Evolutionary conservation across 2,329 filamentous ascomycete species (phyloP).

Genomic region (Samsoniella hepiali): DNA sequence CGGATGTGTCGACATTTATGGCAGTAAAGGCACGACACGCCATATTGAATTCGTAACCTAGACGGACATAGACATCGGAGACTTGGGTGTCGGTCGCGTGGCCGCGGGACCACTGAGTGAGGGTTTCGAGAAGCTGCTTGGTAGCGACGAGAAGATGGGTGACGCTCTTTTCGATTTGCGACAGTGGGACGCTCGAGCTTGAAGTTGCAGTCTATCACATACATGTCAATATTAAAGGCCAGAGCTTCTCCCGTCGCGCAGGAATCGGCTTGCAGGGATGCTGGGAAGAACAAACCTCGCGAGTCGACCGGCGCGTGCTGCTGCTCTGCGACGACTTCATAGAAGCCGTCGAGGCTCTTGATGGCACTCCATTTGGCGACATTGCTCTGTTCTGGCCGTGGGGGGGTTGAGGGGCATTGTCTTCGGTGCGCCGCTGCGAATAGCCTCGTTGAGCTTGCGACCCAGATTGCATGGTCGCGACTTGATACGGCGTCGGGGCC

Average conservation of each 20-base stretch:
- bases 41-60: slow-evolving; percentile 99
- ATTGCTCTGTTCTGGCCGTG: slow-evolving; percentile 9
- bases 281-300: slow-evolving; percentile 5
- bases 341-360: slow-evolving; percentile 14
- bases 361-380: slow-evolving; percentile 14
- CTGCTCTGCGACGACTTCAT: slow-evolving; percentile 16
- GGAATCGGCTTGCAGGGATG: background rate
- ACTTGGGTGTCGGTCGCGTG: slow-evolving; percentile 91
- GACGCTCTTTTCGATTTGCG: slow-evolving; percentile 98
- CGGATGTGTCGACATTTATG: slow-evolving; percentile 92
- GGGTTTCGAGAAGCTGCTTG: slow-evolving; percentile 93
- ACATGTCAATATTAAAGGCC: slow-evolving; percentile 25
- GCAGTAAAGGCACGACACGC: slow-evolving; percentile 94
- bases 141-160: slow-evolving; percentile 96
- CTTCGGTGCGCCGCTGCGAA: slow-evolving; percentile 12
- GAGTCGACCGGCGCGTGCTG: slow-evolving; percentile 13
- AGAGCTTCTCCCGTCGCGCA: background rate
- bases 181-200: slow-evolving; percentile 71
- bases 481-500: background rate
- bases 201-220: slow-evolving; percentile 34
- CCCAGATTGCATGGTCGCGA: slow-evolving; percentile 11
- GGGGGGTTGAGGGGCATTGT: background rate
- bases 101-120: slow-evolving; percentile 95
- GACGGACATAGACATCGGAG: slow-evolving; percentile 93
- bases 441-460: slow-evolving; percentile 12